Conservation (phyloP, 2,329 filamentous ascomycete genomes). For the Orbilia javanica region DNA sequence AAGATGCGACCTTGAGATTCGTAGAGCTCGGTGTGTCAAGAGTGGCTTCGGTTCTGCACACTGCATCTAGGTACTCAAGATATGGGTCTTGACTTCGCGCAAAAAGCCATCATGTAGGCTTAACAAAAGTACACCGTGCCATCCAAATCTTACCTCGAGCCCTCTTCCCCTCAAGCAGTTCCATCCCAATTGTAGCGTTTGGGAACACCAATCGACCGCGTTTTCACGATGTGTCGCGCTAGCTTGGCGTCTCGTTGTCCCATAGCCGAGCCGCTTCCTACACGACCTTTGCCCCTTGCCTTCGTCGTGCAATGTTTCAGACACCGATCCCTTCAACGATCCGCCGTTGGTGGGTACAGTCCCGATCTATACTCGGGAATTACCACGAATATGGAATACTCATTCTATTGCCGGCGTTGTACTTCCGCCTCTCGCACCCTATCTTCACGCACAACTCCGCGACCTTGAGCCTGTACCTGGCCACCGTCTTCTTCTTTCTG, state of each 20-base stretch:
- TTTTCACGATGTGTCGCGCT: background rate
- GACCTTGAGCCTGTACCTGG: conserved; percentile 43
- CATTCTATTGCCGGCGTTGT: conserved; percentile 29
- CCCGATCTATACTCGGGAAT: background rate
- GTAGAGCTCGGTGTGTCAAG: no score
- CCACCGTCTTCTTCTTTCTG: conserved; percentile 34
- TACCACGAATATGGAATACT: conserved; percentile 30
- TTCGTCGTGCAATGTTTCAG: conserved; percentile 1
- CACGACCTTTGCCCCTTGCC: background rate
- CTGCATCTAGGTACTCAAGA: no score
- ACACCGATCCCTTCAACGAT: conserved; percentile 15
- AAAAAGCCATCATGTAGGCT: no score
- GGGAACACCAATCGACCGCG: background rate
- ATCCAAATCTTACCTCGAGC: background rate
- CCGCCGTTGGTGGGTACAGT: conserved; percentile 20
- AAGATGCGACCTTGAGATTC: no score
- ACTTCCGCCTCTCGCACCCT: conserved; percentile 43
- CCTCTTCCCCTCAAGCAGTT: background rate
- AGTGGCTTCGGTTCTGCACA: no score
- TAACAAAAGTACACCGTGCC: background rate
- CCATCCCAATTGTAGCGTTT: background rate
- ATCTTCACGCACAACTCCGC: conserved; percentile 56
- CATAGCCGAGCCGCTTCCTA: background rate
- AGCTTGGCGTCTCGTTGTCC: background rate
- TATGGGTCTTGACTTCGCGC: no score